phyloP scores from a whole-genome alignment of 2,329 filamentous ascomycete species.

The Ophiostoma ulmi region DNA sequence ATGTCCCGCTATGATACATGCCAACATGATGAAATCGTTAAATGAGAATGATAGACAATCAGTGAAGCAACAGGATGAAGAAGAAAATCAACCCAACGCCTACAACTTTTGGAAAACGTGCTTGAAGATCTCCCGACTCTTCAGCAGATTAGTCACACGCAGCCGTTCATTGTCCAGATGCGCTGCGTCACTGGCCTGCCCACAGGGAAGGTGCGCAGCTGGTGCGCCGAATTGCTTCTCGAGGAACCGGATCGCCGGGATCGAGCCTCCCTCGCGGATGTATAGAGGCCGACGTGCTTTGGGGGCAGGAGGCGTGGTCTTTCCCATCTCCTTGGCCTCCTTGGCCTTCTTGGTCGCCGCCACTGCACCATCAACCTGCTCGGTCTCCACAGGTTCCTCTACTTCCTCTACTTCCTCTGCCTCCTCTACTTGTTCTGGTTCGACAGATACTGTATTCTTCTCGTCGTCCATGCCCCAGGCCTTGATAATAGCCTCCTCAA shows the following conservation, averaged over 20 bases:
- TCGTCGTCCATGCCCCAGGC: slow-evolving; percentile 63
- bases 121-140: slow-evolving; percentile 86
- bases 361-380: no score
- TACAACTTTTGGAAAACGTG: slow-evolving; percentile 70
- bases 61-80: background rate
- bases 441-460: background rate
- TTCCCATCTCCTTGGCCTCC: background rate
- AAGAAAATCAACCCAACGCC: background rate
- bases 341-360: background rate
- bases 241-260: slow-evolving; percentile 87
- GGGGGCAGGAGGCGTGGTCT: slow-evolving; percentile 26
- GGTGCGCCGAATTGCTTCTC: slow-evolving; percentile 92
- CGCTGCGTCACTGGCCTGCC: slow-evolving; percentile 87
- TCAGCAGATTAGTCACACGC: slow-evolving; percentile 78
- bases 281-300: slow-evolving; percentile 67
- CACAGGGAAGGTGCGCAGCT: slow-evolving; percentile 87
- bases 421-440: slow-evolving; percentile 14
- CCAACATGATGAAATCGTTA: background rate
- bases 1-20: slow-evolving; percentile 12
- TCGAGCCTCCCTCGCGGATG: slow-evolving; percentile 91
- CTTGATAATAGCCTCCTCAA: slow-evolving; percentile 77
- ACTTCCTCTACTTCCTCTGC: background rate
- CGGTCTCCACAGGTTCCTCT: no score
- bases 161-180: slow-evolving; percentile 96
- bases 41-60: background rate